phyloP scores from a whole-genome alignment of 257 asterid genomes.

The Prunella vulgaris region DNA sequence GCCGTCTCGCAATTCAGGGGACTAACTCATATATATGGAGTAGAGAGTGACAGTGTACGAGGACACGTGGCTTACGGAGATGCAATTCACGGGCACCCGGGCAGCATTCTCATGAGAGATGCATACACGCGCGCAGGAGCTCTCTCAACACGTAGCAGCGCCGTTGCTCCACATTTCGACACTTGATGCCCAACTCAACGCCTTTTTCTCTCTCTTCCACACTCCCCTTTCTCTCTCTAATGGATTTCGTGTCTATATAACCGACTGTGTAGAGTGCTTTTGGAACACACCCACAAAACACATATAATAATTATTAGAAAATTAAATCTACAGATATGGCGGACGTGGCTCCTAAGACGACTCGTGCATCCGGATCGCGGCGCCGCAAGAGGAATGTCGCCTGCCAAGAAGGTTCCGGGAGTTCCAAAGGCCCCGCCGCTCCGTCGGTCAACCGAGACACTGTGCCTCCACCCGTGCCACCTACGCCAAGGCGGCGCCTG shows the following conservation, averaged over 20 bases:
- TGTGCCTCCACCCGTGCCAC: too few relatives aligned
- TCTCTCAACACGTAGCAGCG: constrained; percentile 26
- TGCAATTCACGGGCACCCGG: neutral
- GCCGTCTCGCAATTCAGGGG: neutral
- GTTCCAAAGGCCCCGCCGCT: too few relatives aligned
- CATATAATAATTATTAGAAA: neutral
- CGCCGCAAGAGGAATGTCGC: neutral
- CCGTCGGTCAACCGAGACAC: too few relatives aligned
- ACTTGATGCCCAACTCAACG: neutral
- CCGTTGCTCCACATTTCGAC: neutral
- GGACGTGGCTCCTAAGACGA: neutral
- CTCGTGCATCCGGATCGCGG: neutral
- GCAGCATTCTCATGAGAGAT: neutral
- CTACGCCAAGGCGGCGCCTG: too few relatives aligned
- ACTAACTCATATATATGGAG: neutral
- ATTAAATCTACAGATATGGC: neutral
- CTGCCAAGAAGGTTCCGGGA: too few relatives aligned
- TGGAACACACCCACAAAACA: neutral
- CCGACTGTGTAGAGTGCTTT: neutral
- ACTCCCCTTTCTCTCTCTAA: neutral
- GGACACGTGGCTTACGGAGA: constrained; percentile 23
- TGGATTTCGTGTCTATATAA: constrained; percentile 4
- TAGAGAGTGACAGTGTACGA: neutral
- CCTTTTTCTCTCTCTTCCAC: constrained; percentile 2
- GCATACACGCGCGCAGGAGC: neutral